Evolutionary conservation across 805 yeast species (phyloP), one percentile per base, ranked within the genome.

Genomic region (Candida endomychidarum): DNA sequence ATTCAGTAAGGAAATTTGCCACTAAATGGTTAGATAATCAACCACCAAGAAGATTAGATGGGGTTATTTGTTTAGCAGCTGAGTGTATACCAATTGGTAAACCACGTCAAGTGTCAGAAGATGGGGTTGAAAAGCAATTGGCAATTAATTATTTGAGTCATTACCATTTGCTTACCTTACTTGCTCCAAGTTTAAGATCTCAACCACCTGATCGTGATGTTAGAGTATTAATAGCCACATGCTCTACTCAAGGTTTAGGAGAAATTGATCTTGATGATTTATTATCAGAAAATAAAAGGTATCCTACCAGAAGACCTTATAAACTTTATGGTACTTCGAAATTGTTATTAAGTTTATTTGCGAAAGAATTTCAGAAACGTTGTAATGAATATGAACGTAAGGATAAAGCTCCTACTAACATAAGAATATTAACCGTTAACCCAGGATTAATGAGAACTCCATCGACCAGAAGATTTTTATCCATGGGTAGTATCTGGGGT

Each of bases 131-230:
- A 60, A 58, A 75, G 28, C 98, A 93, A 57, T 75, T 84, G 45
- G 96, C 88, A 2, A 72, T 83, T 24, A 93, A 91, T 61, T 93
- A 84, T 56, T 74, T 82, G 25, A 85, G 84, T 6, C 90, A 88
- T 52, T 86, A 66, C 61, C 97, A 90, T 60, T 67, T 93, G 18
- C 68, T 93, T 41, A 84, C 86, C 2, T 65, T 93, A 20, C 58
- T 93, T 38, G 77, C 81, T n/a, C 98, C 98, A 0, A 77, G 93
- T 8, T 68, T 93, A 39, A 80, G 85, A 48, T 82, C 81, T 2
- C 99, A 93, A 64, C 95, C 97, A 2, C 87, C 96, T 0, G 98
- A 90, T 61, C 74, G 99, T 49, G 98, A 90, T 54, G 96, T 93
- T 2, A 70, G 97, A 32, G 77, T 93, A 4, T 58, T 93, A 2